Evolutionary conservation across 2,329 filamentous ascomycete genomes (phyloP).

Genomic region (Penicillium griseofulvum): DNA sequence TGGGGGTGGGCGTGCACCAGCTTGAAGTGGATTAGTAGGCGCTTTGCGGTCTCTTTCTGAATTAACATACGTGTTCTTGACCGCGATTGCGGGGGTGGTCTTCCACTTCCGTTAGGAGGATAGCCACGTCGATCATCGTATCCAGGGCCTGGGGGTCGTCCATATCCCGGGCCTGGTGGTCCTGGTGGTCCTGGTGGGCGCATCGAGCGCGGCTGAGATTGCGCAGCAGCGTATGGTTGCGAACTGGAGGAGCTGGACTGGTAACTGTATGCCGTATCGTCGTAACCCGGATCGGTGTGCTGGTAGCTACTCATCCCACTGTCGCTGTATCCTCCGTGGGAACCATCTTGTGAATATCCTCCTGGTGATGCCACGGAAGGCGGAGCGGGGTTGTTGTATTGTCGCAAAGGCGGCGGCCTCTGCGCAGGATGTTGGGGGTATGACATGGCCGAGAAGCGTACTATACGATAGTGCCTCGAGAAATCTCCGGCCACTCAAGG

Average conservation of each 20-base stretch:
- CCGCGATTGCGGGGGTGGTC: conserved; percentile 32
- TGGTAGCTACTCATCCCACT: conserved; percentile 28
- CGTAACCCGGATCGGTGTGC: conserved; percentile 26
- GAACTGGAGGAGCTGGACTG: conserved; percentile 26
- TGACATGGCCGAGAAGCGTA: conserved; percentile 32
- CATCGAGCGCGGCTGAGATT: conserved; percentile 32
- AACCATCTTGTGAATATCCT: conserved; percentile 28
- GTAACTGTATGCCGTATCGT: conserved; percentile 28
- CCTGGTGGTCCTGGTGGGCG: conserved; percentile 31
- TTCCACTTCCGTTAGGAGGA: conserved; percentile 26
- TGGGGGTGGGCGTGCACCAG: conserved; percentile 28
- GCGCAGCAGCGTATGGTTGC: conserved; percentile 26
- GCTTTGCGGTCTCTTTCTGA: background rate
- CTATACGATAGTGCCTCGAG: background rate
- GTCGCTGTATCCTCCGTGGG: conserved; percentile 27
- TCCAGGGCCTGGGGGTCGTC: conserved; percentile 27
- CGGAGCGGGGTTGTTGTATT: conserved; percentile 25
- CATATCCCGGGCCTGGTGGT: conserved; percentile 27
- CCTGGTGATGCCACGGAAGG: conserved; percentile 22
- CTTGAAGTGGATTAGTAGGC: conserved; percentile 11
- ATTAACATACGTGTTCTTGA: conserved; percentile 35
- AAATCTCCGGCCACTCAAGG: background rate
- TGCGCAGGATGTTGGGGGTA: conserved; percentile 34
- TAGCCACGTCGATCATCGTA: conserved; percentile 26
- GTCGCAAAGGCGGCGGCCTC: conserved; percentile 34